phyloP scores from a whole-genome alignment of 2,329 filamentous ascomycete genomes.

The Fusarium miscanthi region DNA sequence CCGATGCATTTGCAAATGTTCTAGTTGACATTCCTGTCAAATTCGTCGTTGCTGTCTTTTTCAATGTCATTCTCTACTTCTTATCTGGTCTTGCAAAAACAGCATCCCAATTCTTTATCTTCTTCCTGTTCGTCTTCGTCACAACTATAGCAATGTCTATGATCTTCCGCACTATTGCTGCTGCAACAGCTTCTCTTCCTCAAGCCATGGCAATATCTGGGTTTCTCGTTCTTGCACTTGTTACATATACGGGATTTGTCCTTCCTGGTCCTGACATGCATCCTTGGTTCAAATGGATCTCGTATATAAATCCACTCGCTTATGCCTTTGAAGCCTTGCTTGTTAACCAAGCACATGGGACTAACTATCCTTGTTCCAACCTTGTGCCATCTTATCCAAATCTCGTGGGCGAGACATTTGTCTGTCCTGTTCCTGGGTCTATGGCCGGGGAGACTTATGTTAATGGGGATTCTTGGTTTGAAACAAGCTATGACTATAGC shows the following conservation, averaged over 20 bases:
- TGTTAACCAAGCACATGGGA: slow-evolving; percentile 1
- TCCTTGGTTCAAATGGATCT: slow-evolving; percentile 9
- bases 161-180: slow-evolving; percentile 76
- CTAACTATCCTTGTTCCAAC: not conserved
- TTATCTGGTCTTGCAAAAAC: slow-evolving; percentile 65
- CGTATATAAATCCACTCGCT: slow-evolving; percentile 5
- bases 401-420: not conserved
- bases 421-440: slow-evolving; percentile 66
- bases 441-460: slow-evolving; percentile 63
- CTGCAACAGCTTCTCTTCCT: slow-evolving; percentile 43
- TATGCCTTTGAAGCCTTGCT: not conserved
- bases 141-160: slow-evolving; percentile 7
- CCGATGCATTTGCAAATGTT: slow-evolving; percentile 66
- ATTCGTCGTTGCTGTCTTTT: slow-evolving; percentile 59
- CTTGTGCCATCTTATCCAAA: not conserved
- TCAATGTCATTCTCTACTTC: slow-evolving; percentile 71
- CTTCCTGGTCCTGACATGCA: not conserved
- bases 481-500: slow-evolving; percentile 65
- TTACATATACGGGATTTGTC: slow-evolving; percentile 3
- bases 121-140: slow-evolving; percentile 78
- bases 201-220: slow-evolving; percentile 7
- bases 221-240: not conserved
- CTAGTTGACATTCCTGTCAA: slow-evolving; percentile 68
- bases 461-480: slow-evolving; percentile 70
- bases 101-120: slow-evolving; percentile 81